Evolutionary conservation across 495 filamentous ascomycete genomes (phyloP).

Genomic region (Neohortaea acidophila): DNA sequence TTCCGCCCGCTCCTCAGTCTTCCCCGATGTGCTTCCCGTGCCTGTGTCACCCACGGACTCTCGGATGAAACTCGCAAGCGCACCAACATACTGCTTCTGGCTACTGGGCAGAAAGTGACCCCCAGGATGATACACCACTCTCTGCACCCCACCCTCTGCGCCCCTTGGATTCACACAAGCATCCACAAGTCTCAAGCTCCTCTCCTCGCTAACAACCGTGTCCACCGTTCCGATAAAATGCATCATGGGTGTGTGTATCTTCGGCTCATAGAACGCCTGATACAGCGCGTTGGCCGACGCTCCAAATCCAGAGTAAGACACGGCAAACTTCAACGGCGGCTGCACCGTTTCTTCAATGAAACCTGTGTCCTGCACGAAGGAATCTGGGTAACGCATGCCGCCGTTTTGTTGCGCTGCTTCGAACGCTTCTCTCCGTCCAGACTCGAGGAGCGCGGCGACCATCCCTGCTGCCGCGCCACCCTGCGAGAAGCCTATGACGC

Average conservation of each 20-base stretch:
- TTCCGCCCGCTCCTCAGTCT: constrained; percentile 34
- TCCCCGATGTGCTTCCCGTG: constrained; percentile 11
- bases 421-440: constrained; percentile 34
- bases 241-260: constrained; percentile 60
- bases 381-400: constrained; percentile 34
- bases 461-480: constrained; percentile 34
- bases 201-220: constrained; percentile 67
- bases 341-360: constrained; percentile 29
- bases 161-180: constrained; percentile 38
- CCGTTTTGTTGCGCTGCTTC: constrained; percentile 20
- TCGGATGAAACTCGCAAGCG: constrained; percentile 58
- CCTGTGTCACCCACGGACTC: constrained; percentile 34
- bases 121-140: constrained; percentile 71
- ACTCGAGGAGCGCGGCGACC: constrained; percentile 54
- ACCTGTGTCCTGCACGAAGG: constrained; percentile 32
- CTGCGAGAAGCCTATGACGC: constrained; percentile 32
- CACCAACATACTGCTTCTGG: constrained; percentile 61
- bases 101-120: constrained; percentile 78
- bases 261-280: constrained; percentile 56
- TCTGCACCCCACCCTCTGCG: constrained; percentile 33
- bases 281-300: constrained; percentile 44
- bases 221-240: constrained; percentile 77
- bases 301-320: constrained; percentile 66
- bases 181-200: constrained; percentile 50
- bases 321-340: constrained; percentile 56